phyloP scores from a whole-genome alignment of 1,284 basidiomycete genomes.

The Afroboletus lepidellus region DNA sequence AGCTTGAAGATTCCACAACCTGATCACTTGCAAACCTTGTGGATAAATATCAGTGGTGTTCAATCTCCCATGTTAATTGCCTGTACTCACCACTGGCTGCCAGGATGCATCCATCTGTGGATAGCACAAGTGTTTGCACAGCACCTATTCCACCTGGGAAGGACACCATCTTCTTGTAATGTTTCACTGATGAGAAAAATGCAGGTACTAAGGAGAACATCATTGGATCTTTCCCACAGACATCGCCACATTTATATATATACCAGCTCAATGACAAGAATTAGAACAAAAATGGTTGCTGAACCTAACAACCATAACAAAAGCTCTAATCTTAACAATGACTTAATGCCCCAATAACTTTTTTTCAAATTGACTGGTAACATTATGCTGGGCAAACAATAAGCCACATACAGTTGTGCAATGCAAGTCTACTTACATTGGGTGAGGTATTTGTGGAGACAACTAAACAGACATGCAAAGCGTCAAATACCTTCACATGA shows the following conservation, averaged over 20 bases:
- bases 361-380: neutral
- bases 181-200: neutral
- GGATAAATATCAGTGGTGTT: neutral
- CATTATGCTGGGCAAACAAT: neutral
- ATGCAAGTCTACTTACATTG: neutral
- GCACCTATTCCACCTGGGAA: too few relatives aligned
- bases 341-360: neutral
- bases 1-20: conserved; percentile 1
- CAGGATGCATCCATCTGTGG: too few relatives aligned
- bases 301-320: too few relatives aligned
- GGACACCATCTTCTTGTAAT: too few relatives aligned
- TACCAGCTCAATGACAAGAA: too few relatives aligned
- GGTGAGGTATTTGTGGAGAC: neutral
- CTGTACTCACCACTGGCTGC: neutral
- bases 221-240: neutral
- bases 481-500: neutral
- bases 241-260: neutral
- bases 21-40: neutral
- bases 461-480: neutral
- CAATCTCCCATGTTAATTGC: neutral
- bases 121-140: too few relatives aligned
- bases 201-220: neutral
- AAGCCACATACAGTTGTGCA: too few relatives aligned
- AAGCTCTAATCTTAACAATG: too few relatives aligned
- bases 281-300: too few relatives aligned